Conservation (phyloP, 164 flowering plant genomes). For the Kalanchoe fedtschenkoi region DNA sequence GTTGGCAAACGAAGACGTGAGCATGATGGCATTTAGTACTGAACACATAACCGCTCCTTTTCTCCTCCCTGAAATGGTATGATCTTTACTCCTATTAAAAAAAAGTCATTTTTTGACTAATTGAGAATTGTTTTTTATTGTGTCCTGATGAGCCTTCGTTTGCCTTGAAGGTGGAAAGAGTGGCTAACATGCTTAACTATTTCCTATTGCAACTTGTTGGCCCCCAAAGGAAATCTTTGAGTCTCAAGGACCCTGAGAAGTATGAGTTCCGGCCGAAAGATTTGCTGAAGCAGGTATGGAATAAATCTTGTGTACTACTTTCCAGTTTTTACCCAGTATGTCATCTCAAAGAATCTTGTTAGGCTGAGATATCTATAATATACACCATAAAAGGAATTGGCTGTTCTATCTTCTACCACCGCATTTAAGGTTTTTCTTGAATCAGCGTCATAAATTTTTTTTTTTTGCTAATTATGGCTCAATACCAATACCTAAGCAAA, state of each 20-base stretch:
- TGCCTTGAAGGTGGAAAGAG: conserved; percentile 82
- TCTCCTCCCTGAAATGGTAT: conserved; percentile 96
- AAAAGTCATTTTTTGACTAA: not conserved
- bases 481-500: not conserved
- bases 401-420: too few relatives aligned
- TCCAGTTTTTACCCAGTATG: not conserved
- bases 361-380: too few relatives aligned
- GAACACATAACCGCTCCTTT: conserved; percentile 91
- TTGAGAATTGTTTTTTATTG: not conserved
- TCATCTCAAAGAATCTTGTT: not conserved
- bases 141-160: not conserved
- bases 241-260: conserved; percentile 85
- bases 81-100: not conserved
- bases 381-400: too few relatives aligned
- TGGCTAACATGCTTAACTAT: conserved; percentile 96
- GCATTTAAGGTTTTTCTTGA: too few relatives aligned
- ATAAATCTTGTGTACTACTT: not conserved
- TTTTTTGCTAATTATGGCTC: too few relatives aligned
- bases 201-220: conserved; percentile 92
- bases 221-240: conserved; percentile 87
- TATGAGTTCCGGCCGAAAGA: conserved; percentile 88
- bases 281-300: conserved; percentile 77
- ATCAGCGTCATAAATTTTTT: too few relatives aligned
- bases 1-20: conserved; percentile 95
- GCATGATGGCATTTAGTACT: conserved; percentile 86